Conservation (phyloP, 768 basidiomycete species). For the Podaxis carcinomalis region DNA sequence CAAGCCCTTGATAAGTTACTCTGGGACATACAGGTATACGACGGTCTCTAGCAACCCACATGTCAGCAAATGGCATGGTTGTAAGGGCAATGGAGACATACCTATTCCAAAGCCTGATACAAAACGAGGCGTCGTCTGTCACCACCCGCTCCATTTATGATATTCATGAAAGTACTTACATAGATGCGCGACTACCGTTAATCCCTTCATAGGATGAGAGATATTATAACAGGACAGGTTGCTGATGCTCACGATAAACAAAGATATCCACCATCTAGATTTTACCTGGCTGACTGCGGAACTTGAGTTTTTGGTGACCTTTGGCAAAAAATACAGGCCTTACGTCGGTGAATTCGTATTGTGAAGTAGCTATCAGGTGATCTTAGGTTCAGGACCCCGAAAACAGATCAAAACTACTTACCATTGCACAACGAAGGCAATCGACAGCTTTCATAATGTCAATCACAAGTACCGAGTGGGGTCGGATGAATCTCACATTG, state of each 20-base stretch:
- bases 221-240: too few species aligned
- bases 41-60: slow-evolving; percentile 28
- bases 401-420: slow-evolving; percentile 16
- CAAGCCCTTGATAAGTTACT: neutral
- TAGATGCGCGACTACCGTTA: slow-evolving; percentile 36
- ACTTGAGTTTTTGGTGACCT: neutral
- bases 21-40: slow-evolving; percentile 27
- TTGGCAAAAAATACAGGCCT: slow-evolving; percentile 8
- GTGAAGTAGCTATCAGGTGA: slow-evolving; percentile 31
- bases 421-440: slow-evolving; percentile 41
- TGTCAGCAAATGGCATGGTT: neutral
- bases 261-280: slow-evolving; percentile 31
- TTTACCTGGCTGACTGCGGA: neutral
- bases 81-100: slow-evolving; percentile 14
- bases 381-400: neutral
- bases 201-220: slow-evolving; percentile 12
- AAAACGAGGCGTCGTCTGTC: neutral
- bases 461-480: neutral
- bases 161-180: slow-evolving; percentile 22
- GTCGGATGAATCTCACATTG: slow-evolving; percentile 24
- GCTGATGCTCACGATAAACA: slow-evolving; percentile 20
- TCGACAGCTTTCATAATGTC: slow-evolving; percentile 25
- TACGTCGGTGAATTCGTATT: slow-evolving; percentile 33
- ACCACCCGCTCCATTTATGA: neutral
- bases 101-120: slow-evolving; percentile 36